Conservation (phyloP, 1,139 yeast genomes). For the Hansenula lynferdii region DNA sequence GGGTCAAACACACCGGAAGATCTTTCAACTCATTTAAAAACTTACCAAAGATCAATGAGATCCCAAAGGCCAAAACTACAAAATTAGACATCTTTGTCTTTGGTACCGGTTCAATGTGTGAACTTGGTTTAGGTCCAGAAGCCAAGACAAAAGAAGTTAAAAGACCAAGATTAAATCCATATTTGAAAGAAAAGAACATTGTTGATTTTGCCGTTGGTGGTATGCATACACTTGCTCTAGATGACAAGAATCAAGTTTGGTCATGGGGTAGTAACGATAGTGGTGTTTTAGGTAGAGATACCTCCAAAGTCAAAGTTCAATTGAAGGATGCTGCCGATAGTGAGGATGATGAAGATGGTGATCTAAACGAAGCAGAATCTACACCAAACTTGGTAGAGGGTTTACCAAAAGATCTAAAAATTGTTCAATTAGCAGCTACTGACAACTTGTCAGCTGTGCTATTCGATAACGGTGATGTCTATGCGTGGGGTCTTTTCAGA, state of each 20-base stretch:
- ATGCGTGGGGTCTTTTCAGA: constrained; percentile 97
- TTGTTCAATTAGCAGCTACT: constrained; percentile 87
- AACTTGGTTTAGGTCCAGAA: constrained; percentile 88
- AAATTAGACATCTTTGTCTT: constrained; percentile 76
- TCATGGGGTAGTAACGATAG: constrained; percentile 98
- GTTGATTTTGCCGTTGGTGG: constrained; percentile 94
- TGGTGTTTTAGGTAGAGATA: constrained; percentile 88
- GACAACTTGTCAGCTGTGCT: constrained; percentile 85
- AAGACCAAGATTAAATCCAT: constrained; percentile 89
- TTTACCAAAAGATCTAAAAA: constrained; percentile 50
- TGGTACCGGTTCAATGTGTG: constrained; percentile 98
- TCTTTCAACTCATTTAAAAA: constrained; percentile 21
- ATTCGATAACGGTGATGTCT: constrained; percentile 78
- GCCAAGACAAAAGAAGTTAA: constrained; percentile 89
- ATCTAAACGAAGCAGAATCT: constrained; percentile 80
- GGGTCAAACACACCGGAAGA: constrained; percentile 23
- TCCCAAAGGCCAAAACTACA: constrained; percentile 16
- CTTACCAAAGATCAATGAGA: constrained; percentile 22
- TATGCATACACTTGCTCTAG: constrained; percentile 86
- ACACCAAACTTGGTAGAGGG: constrained; percentile 77
- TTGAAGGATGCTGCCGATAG: constrained; percentile 50
- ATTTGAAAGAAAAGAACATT: constrained; percentile 59
- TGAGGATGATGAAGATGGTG: constrained; percentile 71
- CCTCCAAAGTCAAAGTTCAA: constrained; percentile 54
- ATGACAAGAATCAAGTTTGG: constrained; percentile 71